phyloP scores from a whole-genome alignment of 2,329 filamentous ascomycete genomes.

The Ceratocystis cubensis region DNA sequence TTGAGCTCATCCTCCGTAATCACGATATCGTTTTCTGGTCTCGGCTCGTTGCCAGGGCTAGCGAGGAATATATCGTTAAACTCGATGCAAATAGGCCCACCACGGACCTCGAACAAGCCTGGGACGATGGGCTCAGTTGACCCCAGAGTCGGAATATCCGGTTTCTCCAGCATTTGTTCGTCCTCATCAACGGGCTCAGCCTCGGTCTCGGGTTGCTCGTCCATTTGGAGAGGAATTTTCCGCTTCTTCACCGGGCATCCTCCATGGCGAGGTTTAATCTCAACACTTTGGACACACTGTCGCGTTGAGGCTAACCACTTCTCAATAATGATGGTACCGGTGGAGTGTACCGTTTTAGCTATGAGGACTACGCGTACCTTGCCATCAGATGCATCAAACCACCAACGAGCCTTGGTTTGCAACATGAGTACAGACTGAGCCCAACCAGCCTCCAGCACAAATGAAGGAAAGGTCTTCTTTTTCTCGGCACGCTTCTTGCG shows the following conservation, averaged over 20 bases:
- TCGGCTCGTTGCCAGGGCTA: background rate
- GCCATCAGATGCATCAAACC: constrained; percentile 16
- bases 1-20: constrained; percentile 17
- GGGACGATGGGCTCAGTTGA: constrained; percentile 20
- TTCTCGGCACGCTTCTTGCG: constrained; percentile 6
- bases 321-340: constrained; percentile 15
- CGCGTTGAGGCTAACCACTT: constrained; percentile 3
- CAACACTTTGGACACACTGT: constrained; percentile 8
- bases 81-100: constrained; percentile 9
- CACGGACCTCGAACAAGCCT: constrained; percentile 22
- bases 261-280: constrained; percentile 9
- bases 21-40: constrained; percentile 13
- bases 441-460: constrained; percentile 14
- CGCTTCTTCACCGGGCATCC: constrained; percentile 14
- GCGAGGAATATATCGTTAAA: constrained; percentile 16
- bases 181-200: constrained; percentile 6
- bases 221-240: constrained; percentile 6
- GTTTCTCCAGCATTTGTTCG: constrained; percentile 15
- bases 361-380: constrained; percentile 11
- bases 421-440: constrained; percentile 17
- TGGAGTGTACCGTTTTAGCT: constrained; percentile 14
- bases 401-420: constrained; percentile 17
- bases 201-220: constrained; percentile 6
- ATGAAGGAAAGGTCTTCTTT: constrained; percentile 14
- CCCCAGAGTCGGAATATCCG: background rate